A percentile compares a stretch with the other conserved stretches of the same genome.
These are phyloP conservation scores for Trypanosoma rangeli DNA, from an alignment of 208 protist genomes.

Conservation along the genomic window DNA sequence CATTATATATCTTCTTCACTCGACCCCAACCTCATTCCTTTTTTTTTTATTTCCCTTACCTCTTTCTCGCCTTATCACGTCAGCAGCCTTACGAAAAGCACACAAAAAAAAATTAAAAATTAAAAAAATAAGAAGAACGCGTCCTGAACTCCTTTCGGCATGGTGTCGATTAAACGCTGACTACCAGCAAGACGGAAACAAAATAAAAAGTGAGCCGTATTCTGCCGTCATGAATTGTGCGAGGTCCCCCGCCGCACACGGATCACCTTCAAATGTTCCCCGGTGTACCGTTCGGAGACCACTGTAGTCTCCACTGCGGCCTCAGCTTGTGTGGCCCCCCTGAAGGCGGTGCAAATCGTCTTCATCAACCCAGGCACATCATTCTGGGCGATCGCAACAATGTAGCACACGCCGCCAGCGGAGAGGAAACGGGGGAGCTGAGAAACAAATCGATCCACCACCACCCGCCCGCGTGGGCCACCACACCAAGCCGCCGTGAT, in stretches of 20 bases:
- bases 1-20: too few relatives aligned
- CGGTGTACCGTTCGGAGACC: conserved; percentile 77
- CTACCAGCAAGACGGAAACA: background rate
- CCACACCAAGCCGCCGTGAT: conserved; percentile 89
- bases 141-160: background rate
- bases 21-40: too few relatives aligned
- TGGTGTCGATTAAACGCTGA: background rate
- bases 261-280: conserved; percentile 75
- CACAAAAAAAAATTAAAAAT: conserved; percentile 12
- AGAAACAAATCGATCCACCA: conserved; percentile 77
- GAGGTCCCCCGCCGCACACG: conserved; percentile 37
- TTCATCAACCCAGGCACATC: conserved; percentile 60
- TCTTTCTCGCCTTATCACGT: too few relatives aligned
- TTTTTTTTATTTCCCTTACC: too few relatives aligned
- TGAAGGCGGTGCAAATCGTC: conserved; percentile 39
- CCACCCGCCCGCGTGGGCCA: conserved; percentile 74
- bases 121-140: conserved; percentile 15
- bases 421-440: conserved; percentile 55
- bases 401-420: conserved; percentile 47
- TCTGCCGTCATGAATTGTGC: background rate
- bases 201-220: conserved; percentile 13
- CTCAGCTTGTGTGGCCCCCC: conserved; percentile 4
- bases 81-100: background rate
- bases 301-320: conserved; percentile 28
- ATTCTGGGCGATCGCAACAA: conserved; percentile 85